phyloP scores from a whole-genome alignment of 768 basidiomycete species.

The Rhodotorula diobovata region DNA sequence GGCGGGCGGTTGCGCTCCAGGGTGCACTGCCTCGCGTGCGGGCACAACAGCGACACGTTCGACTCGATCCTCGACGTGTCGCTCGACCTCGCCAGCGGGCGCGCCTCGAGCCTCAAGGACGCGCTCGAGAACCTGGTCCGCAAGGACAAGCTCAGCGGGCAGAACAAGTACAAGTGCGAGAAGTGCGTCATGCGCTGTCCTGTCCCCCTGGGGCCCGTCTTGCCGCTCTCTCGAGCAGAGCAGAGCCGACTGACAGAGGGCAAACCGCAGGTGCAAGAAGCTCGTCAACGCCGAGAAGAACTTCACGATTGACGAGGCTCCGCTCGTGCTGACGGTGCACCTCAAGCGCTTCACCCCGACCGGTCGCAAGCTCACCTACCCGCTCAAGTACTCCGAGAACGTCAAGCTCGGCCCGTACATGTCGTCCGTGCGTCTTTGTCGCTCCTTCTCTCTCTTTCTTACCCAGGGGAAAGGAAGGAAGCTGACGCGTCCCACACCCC shows the following conservation, averaged over 20 bases:
- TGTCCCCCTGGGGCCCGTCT: too few relatives aligned
- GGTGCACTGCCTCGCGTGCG: constrained; percentile 76
- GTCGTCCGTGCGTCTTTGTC: constrained; percentile 57
- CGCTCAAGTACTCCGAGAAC: constrained; percentile 70
- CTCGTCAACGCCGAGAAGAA: constrained; percentile 82
- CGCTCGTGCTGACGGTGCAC: constrained; percentile 81
- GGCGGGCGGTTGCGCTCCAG: constrained; percentile 87
- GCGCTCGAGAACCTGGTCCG: constrained; percentile 76
- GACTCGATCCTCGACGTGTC: constrained; percentile 91
- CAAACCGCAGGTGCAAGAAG: constrained; percentile 84
- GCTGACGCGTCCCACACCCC: not conserved
- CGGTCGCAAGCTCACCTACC: constrained; percentile 77
- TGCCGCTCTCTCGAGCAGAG: not conserved
- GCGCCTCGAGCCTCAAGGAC: constrained; percentile 57
- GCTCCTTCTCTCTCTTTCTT: not conserved
- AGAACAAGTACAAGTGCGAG: constrained; percentile 97
- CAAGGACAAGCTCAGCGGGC: constrained; percentile 75
- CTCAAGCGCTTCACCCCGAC: constrained; percentile 83
- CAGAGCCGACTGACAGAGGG: too few relatives aligned
- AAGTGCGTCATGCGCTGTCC: constrained; percentile 62
- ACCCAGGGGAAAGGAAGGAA: not conserved
- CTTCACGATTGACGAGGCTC: constrained; percentile 83
- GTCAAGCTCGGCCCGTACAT: constrained; percentile 71
- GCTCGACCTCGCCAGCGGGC: constrained; percentile 67
- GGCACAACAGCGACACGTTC: constrained; percentile 88